phyloP scores from a whole-genome alignment of 257 asterid species.

The Pogostemon cablin region DNA sequence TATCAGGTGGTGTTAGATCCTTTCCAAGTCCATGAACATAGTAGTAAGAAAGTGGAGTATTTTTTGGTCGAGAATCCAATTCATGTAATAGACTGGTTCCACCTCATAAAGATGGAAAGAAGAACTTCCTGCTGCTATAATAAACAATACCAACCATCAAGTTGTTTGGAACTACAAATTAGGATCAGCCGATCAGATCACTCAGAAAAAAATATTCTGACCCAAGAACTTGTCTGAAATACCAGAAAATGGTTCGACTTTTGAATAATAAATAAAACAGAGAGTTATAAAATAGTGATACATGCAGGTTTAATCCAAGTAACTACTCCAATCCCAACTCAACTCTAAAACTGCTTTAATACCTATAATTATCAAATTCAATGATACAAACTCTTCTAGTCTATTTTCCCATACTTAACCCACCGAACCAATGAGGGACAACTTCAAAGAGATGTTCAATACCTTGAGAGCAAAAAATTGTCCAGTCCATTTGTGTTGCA shows the following conservation, averaged over 20 bases:
- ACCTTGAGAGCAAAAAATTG: constrained; percentile 99
- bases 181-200: not conserved
- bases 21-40: not conserved
- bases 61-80: not conserved
- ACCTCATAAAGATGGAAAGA: too few species aligned
- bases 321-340: not conserved
- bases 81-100: constrained; percentile 3
- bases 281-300: not conserved
- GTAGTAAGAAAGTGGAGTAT: not conserved
- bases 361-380: not conserved
- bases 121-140: constrained; percentile 8
- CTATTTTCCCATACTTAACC: not conserved
- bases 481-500: constrained; percentile 95
- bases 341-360: not conserved
- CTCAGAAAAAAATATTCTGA: not conserved
- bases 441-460: constrained; percentile 12
- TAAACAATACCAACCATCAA: not conserved
- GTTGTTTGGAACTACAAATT: not conserved
- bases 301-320: not conserved
- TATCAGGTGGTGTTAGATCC: not conserved
- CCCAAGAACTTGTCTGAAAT: not conserved
- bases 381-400: not conserved
- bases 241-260: not conserved
- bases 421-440: not conserved
- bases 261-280: too few species aligned